phyloP scores from a whole-genome alignment of 2,329 filamentous ascomycete species.

The Aspergillus texensis region DNA sequence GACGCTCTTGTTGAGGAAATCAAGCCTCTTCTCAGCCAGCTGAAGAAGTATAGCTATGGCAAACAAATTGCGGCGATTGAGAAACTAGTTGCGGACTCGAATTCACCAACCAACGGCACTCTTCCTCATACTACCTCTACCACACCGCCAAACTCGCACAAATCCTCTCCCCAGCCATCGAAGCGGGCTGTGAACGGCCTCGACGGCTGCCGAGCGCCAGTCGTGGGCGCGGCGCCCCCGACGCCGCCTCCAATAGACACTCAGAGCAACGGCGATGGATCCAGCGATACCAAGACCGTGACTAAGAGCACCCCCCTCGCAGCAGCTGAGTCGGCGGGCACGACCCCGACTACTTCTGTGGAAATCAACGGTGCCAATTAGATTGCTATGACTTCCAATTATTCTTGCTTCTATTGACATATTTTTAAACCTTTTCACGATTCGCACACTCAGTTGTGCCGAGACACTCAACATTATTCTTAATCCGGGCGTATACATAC shows the following conservation, averaged over 20 bases:
- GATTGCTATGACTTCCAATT: constrained; percentile 9
- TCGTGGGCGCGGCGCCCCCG: constrained; percentile 60
- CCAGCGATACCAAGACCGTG: constrained; percentile 40
- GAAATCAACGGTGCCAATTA: constrained; percentile 30
- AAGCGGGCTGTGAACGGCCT: constrained; percentile 35
- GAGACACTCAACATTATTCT: constrained; percentile 25
- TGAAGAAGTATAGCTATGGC: constrained; percentile 67
- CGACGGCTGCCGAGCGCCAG: constrained; percentile 50
- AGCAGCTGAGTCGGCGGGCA: constrained; percentile 32
- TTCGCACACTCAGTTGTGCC: not conserved
- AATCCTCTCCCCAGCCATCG: constrained; percentile 40
- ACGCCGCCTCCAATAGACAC: constrained; percentile 69
- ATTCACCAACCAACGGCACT: constrained; percentile 26
- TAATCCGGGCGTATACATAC: constrained; percentile 44
- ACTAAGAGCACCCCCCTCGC: constrained; percentile 36
- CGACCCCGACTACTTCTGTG: constrained; percentile 29
- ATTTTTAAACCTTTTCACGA: constrained; percentile 24
- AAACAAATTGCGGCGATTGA: constrained; percentile 70
- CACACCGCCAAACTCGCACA: constrained; percentile 44
- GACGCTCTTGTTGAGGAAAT: constrained; percentile 65
- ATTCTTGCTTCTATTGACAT: constrained; percentile 28
- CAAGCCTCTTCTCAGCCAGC: constrained; percentile 60
- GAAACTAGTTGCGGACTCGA: constrained; percentile 52
- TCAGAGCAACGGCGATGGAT: constrained; percentile 60
- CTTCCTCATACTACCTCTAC: constrained; percentile 35